Evolutionary conservation across 2,329 filamentous ascomycete genomes (phyloP).

Genomic region (Aspergillus udagawae): DNA sequence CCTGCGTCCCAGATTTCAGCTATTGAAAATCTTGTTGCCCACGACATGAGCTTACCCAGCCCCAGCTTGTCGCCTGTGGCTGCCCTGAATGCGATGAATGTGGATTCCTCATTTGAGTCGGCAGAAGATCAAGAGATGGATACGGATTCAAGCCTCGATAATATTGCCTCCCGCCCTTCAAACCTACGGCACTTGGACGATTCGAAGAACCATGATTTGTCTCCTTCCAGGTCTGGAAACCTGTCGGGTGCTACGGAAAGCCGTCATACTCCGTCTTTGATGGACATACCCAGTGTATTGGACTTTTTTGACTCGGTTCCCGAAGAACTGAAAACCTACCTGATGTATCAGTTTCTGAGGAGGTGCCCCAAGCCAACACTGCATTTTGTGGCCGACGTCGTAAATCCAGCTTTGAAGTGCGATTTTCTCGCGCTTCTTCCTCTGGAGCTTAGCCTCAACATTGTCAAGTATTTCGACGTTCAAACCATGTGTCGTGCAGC

Average conservation of each 20-base stretch:
- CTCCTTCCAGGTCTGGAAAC: conserved; percentile 7
- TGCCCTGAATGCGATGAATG: conserved; percentile 59
- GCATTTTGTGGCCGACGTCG: conserved; percentile 81
- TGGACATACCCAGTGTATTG: conserved; percentile 81
- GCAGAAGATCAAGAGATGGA: conserved; percentile 38
- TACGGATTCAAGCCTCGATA: conserved; percentile 42
- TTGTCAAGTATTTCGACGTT: conserved; percentile 80
- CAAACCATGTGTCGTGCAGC: conserved; percentile 84
- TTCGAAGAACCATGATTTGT: conserved; percentile 4
- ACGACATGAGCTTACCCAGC: conserved; percentile 90
- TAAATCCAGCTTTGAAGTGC: conserved; percentile 91
- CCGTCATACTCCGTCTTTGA: conserved; percentile 45
- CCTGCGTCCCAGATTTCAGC: conserved; percentile 38
- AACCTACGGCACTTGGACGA: conserved; percentile 18
- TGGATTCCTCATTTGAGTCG: conserved; percentile 41
- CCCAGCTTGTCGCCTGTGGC: conserved; percentile 89
- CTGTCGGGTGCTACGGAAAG: conserved; percentile 15
- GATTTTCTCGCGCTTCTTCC: conserved; percentile 85
- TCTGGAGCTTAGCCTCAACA: conserved; percentile 78
- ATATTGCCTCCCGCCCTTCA: conserved; percentile 26
- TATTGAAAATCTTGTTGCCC: conserved; percentile 67
- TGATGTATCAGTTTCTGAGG: conserved; percentile 93
- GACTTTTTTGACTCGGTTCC: conserved; percentile 90
- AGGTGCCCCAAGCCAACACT: conserved; percentile 84
- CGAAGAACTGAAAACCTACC: conserved; percentile 84